A percentile compares a stretch with the other conserved stretches of the same genome.
phyloP scores from a whole-genome alignment of 495 filamentous ascomycete genomes.

The Eremomyces bilateralis region DNA sequence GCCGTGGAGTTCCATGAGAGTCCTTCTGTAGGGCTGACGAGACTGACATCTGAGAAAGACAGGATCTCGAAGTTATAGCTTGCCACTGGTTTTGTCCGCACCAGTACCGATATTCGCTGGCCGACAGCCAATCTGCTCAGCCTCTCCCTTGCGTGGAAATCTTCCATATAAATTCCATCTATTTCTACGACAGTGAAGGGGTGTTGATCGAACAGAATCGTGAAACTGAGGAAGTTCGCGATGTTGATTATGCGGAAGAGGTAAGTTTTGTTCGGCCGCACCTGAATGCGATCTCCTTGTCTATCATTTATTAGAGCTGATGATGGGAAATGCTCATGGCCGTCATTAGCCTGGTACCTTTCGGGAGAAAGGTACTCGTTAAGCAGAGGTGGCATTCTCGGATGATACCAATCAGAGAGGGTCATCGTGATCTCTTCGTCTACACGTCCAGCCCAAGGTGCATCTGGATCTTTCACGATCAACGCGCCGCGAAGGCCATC shows the following conservation, averaged over 20 bases:
- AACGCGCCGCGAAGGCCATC: constrained; percentile 55
- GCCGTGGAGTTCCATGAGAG: constrained; percentile 40
- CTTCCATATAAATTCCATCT: constrained; percentile 47
- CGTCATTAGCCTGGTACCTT: constrained; percentile 28
- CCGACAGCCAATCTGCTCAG: constrained; percentile 49
- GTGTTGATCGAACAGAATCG: constrained; percentile 28
- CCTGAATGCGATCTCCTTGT: constrained; percentile 29
- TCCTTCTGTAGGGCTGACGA: constrained; percentile 26
- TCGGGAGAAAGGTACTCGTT: constrained; percentile 25
- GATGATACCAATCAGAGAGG: constrained; percentile 42
- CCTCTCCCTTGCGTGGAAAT: constrained; percentile 32
- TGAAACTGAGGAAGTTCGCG: constrained; percentile 20
- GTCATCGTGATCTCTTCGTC: constrained; percentile 41
- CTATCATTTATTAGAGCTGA: constrained; percentile 36
- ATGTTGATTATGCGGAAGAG: constrained; percentile 59
- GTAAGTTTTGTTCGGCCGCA: constrained; percentile 59
- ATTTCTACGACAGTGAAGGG: constrained; percentile 46
- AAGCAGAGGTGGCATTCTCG: constrained; percentile 24
- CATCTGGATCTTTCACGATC: constrained; percentile 43
- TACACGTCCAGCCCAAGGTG: constrained; percentile 37
- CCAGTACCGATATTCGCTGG: constrained; percentile 41
- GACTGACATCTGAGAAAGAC: neutral
- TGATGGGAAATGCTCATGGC: constrained; percentile 32
- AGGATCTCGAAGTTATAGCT: constrained; percentile 29
- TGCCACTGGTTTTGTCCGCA: constrained; percentile 29